Conservation (phyloP, 1,284 basidiomycete genomes). For the Trichosporon faecale region DNA sequence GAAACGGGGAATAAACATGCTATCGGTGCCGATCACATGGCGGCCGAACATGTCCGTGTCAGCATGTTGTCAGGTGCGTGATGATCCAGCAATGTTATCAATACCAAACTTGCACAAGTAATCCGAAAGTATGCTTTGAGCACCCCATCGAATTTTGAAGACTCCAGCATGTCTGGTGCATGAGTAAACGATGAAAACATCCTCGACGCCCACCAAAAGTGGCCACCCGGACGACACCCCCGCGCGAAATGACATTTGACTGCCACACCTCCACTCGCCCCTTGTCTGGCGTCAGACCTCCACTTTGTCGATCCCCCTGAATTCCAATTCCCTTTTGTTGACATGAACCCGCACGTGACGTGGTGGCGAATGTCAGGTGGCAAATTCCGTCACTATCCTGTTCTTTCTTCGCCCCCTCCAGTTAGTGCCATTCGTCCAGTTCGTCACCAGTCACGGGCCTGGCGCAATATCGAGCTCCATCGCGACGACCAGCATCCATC, state of each 20-base stretch:
- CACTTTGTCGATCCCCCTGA: conserved; percentile 4
- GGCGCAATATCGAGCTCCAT: background rate
- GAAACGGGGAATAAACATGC: background rate
- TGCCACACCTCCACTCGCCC: conserved; percentile 8
- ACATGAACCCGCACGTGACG: background rate
- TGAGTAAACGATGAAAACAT: background rate
- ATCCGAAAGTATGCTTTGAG: background rate
- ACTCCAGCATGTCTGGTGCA: background rate
- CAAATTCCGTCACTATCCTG: background rate
- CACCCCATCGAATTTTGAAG: background rate
- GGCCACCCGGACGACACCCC: background rate
- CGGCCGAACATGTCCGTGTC: conserved; percentile 8
- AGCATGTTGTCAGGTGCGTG: background rate
- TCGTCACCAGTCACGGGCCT: background rate
- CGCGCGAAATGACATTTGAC: conserved; percentile 4
- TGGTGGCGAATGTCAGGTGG: background rate
- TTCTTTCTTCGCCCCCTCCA: background rate
- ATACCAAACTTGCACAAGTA: background rate
- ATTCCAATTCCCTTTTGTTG: conserved; percentile 5
- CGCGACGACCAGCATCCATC: background rate
- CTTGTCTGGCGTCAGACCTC: background rate
- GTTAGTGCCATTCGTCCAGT: background rate
- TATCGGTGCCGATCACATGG: conserved; percentile 9
- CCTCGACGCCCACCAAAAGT: background rate
- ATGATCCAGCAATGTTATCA: background rate